Evolutionary conservation across 345 rosid genomes (phyloP), one percentile per base, ranked within the genome.

Genomic region (Salix brachista): DNA sequence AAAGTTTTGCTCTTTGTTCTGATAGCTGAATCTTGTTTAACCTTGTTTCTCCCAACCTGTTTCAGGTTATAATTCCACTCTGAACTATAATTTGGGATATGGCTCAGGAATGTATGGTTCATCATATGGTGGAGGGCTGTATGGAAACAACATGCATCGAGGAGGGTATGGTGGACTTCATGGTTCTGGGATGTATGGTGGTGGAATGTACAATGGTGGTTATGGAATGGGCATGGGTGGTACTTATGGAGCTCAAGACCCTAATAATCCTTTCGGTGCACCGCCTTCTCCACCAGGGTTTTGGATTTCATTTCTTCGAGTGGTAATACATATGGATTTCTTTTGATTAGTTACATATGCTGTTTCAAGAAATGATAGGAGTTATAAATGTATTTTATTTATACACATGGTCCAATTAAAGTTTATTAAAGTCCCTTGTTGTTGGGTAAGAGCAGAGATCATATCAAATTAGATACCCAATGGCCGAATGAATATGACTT

Each of bases 251-350:
- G 56, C 3, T 67, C 79, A 76, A 37, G 79, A 76, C 61, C 73
- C 79, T 4, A 76, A 69, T 56, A 52, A 76, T 42, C 79, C 79
- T 19, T 23, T 67, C 19, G 66, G 72, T 36, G 72, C 32, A 48
- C 78, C 79, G n/a, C 32, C 79, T n/a, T 54, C 79, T n/a, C 79
- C 79, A 17, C 79, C 79, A 4, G 79, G 79, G 8, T 76, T 76
- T 37, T 76, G 79, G 79, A 76, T 76, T 32, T 76, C 79, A 50
- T 17, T 76, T 28, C 79, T 76, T 56, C 66, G 58, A 39, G 67
- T 69, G 58, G 79, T 76, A 67, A n/a, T 30, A n/a, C 3, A 11
- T 41, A 41, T 41, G 16, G 52, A 5, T 67, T 37, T 36, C 41
- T 30, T 66, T 66, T 17, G 46, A 13, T 3, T 67, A 44, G 12